These are phyloP conservation scores for Sideroxylon spinosum DNA, from an alignment of 179 eudicot genomes.

Conservation along the genomic window DNA sequence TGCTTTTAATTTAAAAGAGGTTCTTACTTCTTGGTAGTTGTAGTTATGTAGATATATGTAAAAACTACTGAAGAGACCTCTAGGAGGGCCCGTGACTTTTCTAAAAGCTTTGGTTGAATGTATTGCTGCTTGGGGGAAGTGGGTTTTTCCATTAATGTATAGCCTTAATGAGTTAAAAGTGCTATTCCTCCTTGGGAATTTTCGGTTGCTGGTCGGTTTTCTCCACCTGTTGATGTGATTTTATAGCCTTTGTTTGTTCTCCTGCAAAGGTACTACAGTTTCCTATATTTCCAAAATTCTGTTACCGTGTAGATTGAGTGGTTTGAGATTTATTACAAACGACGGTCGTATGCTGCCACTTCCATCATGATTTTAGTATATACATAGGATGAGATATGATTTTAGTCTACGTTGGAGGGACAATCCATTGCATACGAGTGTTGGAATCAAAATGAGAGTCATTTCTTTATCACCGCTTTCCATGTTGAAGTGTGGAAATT, in stretches of 20 bases:
- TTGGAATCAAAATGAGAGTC: too few relatives aligned
- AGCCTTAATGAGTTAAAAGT: slow-evolving; percentile 7
- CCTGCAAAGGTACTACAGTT: not conserved
- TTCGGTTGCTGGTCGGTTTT: not conserved
- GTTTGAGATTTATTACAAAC: too few relatives aligned
- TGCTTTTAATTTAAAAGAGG: slow-evolving; percentile 8
- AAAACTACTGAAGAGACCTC: slow-evolving; percentile 16
- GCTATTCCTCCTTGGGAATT: not conserved
- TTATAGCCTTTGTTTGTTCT: not conserved
- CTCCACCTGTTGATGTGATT: not conserved
- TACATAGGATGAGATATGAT: too few relatives aligned
- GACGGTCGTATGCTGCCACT: too few relatives aligned
- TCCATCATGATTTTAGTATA: too few relatives aligned
- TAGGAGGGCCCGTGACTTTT: not conserved
- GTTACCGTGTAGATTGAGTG: not conserved
- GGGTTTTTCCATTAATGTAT: slow-evolving; percentile 15
- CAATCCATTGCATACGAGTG: too few relatives aligned
- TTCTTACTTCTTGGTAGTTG: slow-evolving; percentile 11
- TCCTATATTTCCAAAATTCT: not conserved
- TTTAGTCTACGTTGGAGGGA: too few relatives aligned
- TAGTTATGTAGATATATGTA: slow-evolving; percentile 9
- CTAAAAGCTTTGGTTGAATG: slow-evolving; percentile 14
- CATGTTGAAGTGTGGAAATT: too few relatives aligned
- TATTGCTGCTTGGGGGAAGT: slow-evolving; percentile 9
- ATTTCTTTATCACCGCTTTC: too few relatives aligned